These are phyloP conservation scores for Sordariomycetes sp. DNA, from an alignment of 2,329 filamentous ascomycete genomes.

Conservation along the genomic window DNA sequence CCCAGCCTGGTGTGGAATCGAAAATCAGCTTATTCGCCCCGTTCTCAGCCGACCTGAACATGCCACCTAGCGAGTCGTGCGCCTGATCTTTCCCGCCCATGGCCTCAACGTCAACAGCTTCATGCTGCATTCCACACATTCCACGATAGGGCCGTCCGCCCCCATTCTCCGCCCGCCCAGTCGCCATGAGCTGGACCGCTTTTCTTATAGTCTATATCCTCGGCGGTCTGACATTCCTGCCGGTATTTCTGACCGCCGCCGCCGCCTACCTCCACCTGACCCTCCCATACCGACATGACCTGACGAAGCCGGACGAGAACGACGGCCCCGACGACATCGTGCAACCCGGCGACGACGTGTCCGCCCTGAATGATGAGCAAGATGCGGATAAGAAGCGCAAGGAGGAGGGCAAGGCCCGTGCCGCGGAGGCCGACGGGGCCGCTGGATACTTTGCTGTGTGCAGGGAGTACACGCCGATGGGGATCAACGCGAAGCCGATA, in stretches of 20 bases:
- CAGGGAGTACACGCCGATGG: conserved; percentile 82
- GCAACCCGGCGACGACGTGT: conserved; percentile 53
- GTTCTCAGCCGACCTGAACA: background rate
- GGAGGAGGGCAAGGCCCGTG: conserved; percentile 48
- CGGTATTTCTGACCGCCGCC: conserved; percentile 52
- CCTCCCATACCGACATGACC: conserved; percentile 40
- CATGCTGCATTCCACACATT: background rate
- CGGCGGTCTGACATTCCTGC: conserved; percentile 81
- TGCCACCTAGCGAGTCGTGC: background rate
- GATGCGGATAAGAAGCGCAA: conserved; percentile 24
- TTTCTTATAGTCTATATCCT: conserved; percentile 71
- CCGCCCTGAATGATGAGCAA: conserved; percentile 50
- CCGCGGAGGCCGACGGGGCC: conserved; percentile 62
- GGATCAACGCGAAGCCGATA: conserved; percentile 85
- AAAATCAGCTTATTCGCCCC: background rate
- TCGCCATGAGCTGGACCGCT: conserved; percentile 38
- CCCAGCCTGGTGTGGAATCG: background rate
- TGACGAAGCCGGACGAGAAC: conserved; percentile 11
- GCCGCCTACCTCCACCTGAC: conserved; percentile 59
- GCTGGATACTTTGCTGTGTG: conserved; percentile 94
- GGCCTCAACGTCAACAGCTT: background rate
- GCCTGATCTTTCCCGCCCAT: background rate
- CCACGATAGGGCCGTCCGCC: background rate
- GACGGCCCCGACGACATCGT: conserved; percentile 31
- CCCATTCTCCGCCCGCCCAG: conserved; percentile 8